Evolutionary conservation across 305 asterid species (phyloP), one percentile per base, ranked within the genome.

Genomic region (Fraxinus latifolia): DNA sequence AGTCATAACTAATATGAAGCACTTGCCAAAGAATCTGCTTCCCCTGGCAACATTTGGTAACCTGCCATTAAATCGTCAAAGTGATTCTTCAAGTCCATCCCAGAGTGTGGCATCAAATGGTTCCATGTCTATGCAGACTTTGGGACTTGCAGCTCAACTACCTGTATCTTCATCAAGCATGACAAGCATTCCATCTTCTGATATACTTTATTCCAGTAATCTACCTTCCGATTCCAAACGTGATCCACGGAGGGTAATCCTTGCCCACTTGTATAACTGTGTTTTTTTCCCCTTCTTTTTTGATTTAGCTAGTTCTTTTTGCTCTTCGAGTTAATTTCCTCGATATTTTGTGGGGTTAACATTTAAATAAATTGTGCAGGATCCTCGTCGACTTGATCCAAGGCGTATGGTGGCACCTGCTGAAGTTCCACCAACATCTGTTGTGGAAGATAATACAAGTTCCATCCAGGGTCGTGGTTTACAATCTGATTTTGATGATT

Each of bases 331-430:
- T 82, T 84, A 73, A 60, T 74, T 83, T 79, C 44, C 65, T 71
- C n/a, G 81, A 31, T 81, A 36, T 82, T 88, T 78, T 14, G 15
- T 31, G 75, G n/a, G 44, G 77, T 74, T 85, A 72, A 87, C 82
- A 81, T 60, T 74, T 71, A 15, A 76, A 76, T 50, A 65, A 67
- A 75, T 81, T 87, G 77, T 86, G 73, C 92, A 96, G 99, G 99
- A 96, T 89, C 98, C 98, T 77, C 98, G 99, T n/a, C 99, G 98
- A 77, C 98, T 90, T 86, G 99, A 94, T 86, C 98, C 99, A 9
- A 90, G 98, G 85, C 95, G 97, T 79, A 72, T 73, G 84, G 82
- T 85, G 44, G 91, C 83, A 77, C 86, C 95, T 85, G 89, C 76
- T 82, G 95, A 89, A 85, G 89, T 82, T 82, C 91, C 92, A 74